Evolutionary conservation across 805 yeast genomes (phyloP).

Genomic region (Saccharomycopsis sp.): DNA sequence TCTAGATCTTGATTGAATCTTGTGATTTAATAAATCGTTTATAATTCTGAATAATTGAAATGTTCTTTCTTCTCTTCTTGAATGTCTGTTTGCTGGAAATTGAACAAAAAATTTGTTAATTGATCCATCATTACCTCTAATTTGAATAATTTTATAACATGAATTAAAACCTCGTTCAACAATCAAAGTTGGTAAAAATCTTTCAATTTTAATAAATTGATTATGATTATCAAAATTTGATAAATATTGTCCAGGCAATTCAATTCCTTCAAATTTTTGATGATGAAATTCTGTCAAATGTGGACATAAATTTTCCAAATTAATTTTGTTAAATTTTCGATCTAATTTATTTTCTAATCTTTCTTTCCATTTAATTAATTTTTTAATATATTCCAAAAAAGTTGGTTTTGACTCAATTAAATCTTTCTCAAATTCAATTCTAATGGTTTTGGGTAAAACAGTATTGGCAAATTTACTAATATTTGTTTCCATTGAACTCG

Average conservation of each 20-base stretch:
- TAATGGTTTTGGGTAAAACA: conserved; percentile 76
- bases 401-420: conserved; percentile 81
- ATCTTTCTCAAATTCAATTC: conserved; percentile 86
- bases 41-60: conserved; percentile 85
- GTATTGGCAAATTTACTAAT: conserved; percentile 86
- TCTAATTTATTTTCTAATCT: conserved; percentile 86
- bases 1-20: conserved; percentile 81
- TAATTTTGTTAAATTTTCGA: conserved; percentile 65
- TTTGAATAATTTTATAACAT: conserved; percentile 78
- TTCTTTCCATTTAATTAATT: conserved; percentile 85
- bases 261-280: conserved; percentile 95
- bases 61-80: conserved; percentile 91
- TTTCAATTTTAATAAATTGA: conserved; percentile 85
- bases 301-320: conserved; percentile 84
- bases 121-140: conserved; percentile 90
- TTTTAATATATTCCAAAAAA: conserved; percentile 73
- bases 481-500: conserved; percentile 85
- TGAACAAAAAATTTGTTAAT: conserved; percentile 90
- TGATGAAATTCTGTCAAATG: conserved; percentile 96
- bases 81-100: conserved; percentile 95
- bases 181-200: conserved; percentile 83
- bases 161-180: conserved; percentile 82
- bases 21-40: conserved; percentile 66
- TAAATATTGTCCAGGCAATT: conserved; percentile 93
- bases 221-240: conserved; percentile 75